Conservation (phyloP, 2,329 filamentous ascomycete species). For the Ophiostoma sp. region DNA sequence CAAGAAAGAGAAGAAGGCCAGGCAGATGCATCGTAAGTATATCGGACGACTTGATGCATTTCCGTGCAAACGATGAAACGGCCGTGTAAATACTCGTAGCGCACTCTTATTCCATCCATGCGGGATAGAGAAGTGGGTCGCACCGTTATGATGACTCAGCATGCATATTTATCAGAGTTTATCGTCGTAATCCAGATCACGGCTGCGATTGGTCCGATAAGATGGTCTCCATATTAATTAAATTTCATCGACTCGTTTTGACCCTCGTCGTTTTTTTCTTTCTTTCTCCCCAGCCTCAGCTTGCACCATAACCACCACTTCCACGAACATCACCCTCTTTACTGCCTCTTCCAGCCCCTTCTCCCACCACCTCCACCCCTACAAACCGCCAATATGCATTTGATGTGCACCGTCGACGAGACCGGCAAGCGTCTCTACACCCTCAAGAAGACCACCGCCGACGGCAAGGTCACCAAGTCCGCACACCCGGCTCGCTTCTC, state of each 20-base stretch:
- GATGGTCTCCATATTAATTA: neutral
- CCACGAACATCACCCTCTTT: neutral
- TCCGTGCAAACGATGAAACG: too few species aligned
- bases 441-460: slow-evolving; percentile 73
- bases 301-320: neutral
- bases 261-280: neutral
- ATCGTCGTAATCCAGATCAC: neutral
- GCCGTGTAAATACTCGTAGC: too few species aligned
- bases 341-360: neutral
- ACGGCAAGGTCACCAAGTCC: slow-evolving; percentile 85
- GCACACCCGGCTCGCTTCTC: slow-evolving; percentile 95
- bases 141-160: too few species aligned
- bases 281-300: neutral
- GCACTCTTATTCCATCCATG: too few species aligned
- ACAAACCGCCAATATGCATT: slow-evolving; percentile 43
- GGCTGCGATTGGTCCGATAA: neutral
- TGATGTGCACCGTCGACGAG: slow-evolving; percentile 77
- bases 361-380: neutral
- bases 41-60: too few species aligned
- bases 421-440: slow-evolving; percentile 89
- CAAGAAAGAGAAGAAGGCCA: too few species aligned
- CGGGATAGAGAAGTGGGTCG: too few species aligned
- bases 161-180: neutral
- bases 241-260: neutral
- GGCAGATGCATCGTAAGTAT: too few species aligned